These are phyloP conservation scores for Lentinula guzmanii DNA, from an alignment of 768 basidiomycete genomes.

Conservation along the genomic window DNA sequence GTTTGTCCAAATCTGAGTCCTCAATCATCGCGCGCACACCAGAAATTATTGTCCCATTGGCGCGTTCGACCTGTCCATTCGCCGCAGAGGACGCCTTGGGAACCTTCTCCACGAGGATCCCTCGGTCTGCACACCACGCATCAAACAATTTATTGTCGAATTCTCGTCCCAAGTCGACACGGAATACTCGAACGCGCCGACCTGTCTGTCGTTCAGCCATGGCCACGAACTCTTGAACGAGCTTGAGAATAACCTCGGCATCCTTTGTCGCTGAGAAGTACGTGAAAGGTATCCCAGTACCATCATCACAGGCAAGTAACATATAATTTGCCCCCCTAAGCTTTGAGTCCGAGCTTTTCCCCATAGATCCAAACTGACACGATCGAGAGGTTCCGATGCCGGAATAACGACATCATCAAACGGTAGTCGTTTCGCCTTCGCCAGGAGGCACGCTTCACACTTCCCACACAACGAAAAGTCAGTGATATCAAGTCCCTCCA, in stretches of 20 bases:
- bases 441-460: not conserved
- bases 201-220: not conserved
- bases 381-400: not conserved
- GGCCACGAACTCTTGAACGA: not conserved
- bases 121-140: not conserved
- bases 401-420: slow-evolving; percentile 4
- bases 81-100: not conserved
- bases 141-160: not conserved
- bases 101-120: not conserved
- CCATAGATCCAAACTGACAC: not conserved
- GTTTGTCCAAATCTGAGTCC: too few relatives aligned
- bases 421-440: not conserved
- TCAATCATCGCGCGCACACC: not conserved
- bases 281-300: not conserved
- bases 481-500: not conserved
- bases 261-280: not conserved
- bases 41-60: not conserved
- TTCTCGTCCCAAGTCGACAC: not conserved
- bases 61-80: not conserved
- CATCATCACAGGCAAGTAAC: too few relatives aligned
- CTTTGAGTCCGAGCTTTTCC: not conserved
- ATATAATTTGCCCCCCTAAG: not conserved
- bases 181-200: not conserved
- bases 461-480: not conserved
- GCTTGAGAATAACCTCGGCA: not conserved